A percentile compares a stretch with the other conserved stretches of the same genome.
Conservation (phyloP, 768 basidiomycete genomes). For the Mycena haematopus region DNA sequence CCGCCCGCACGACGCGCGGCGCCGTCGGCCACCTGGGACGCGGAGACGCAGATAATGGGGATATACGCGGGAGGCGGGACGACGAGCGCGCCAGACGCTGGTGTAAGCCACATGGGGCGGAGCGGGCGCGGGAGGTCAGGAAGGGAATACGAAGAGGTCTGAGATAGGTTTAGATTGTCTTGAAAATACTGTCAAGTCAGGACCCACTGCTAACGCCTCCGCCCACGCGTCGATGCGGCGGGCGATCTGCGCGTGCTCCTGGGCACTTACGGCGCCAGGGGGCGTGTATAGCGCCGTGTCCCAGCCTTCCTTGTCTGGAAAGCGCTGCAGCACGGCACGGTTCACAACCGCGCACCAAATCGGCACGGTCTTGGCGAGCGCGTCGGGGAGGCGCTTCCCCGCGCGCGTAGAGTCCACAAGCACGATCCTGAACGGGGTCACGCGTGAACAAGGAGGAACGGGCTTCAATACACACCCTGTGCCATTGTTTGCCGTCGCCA, state of each 20-base stretch:
- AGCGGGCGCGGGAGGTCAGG: conserved; percentile 69
- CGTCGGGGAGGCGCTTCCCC: conserved; percentile 94
- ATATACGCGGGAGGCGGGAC: conserved; percentile 41
- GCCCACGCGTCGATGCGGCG: conserved; percentile 72
- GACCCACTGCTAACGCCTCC: conserved; percentile 63
- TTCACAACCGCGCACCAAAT: conserved; percentile 96
- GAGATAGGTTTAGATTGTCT: neutral
- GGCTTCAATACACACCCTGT: conserved; percentile 52
- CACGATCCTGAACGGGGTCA: conserved; percentile 60
- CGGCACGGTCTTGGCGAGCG: conserved; percentile 90
- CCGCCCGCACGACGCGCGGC: conserved; percentile 68
- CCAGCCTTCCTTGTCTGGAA: conserved; percentile 49
- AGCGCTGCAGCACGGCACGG: conserved; percentile 53
- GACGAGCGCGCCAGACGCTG: conserved; percentile 61
- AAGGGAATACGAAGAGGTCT: conserved; percentile 78
- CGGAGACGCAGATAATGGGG: conserved; percentile 86
- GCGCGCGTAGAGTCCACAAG: conserved; percentile 92
- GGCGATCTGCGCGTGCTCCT: conserved; percentile 86
- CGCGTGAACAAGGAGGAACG: neutral
- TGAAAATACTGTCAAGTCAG: neutral
- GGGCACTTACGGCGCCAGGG: conserved; percentile 66
- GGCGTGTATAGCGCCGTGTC: conserved; percentile 72
- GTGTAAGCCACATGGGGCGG: conserved; percentile 89
- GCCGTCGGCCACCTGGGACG: conserved; percentile 72
- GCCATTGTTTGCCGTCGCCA: conserved; percentile 55